phyloP scores from a whole-genome alignment of 2,329 filamentous ascomycete species.

The Cytospora paraplurivora region DNA sequence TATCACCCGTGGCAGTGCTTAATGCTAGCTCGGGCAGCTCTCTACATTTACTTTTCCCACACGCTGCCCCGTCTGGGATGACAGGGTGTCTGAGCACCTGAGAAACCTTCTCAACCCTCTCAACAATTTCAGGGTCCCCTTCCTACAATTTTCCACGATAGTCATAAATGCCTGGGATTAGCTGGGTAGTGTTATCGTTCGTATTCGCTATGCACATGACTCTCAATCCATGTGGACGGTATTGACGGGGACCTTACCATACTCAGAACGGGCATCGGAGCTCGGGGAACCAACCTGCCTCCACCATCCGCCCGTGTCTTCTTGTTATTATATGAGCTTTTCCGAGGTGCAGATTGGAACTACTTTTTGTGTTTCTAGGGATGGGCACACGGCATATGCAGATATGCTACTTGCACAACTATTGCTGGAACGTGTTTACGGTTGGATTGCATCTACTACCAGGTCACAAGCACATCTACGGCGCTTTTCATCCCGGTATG shows the following conservation, averaged over 20 bases:
- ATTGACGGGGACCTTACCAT: not conserved
- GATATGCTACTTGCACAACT: not conserved
- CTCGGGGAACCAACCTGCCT: not conserved
- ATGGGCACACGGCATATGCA: not conserved
- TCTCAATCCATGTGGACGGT: constrained; percentile 9
- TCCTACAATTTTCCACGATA: constrained; percentile 3
- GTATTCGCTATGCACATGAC: constrained; percentile 3
- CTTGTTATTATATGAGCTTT: not conserved
- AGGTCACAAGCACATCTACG: not conserved
- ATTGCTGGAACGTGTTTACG: not conserved
- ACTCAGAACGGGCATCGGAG: not conserved
- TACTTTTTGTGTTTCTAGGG: constrained; percentile 6
- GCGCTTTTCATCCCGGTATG: not conserved
- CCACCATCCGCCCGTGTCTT: not conserved
- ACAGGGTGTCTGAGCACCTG: constrained; percentile 2
- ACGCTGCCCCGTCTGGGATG: not conserved
- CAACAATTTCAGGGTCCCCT: not conserved
- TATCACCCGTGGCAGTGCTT: not conserved
- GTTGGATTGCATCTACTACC: not conserved
- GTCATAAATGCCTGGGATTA: not conserved
- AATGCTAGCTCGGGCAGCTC: not conserved
- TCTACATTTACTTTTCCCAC: not conserved
- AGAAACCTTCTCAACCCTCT: not conserved
- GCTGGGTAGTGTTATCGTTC: not conserved
- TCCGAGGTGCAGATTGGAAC: constrained; percentile 6